A percentile compares a stretch with the other conserved stretches of the same genome.
Evolutionary conservation across 78 protist genomes (phyloP).

Genomic region (Acrasis kona): DNA sequence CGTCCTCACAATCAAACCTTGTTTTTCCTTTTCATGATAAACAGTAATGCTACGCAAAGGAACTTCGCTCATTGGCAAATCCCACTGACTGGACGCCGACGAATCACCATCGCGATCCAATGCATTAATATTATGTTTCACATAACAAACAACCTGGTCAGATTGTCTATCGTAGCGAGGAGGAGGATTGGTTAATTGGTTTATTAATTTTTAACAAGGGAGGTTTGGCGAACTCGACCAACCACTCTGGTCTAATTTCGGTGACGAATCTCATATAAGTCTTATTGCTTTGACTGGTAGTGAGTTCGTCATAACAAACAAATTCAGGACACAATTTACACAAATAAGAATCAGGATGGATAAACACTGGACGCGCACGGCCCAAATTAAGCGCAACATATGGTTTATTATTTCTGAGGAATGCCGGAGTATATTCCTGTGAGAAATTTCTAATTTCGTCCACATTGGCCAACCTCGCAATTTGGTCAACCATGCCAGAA

Average conservation of each 20-base stretch:
- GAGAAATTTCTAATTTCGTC: neutral
- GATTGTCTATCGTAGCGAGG: neutral
- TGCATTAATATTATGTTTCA: too few relatives aligned
- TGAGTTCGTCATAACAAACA: neutral
- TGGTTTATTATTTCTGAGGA: neutral
- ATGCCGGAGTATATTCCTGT: neutral
- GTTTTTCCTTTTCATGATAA: too few relatives aligned
- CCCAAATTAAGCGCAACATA: neutral
- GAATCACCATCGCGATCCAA: neutral
- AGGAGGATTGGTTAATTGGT: neutral
- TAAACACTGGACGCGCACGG: neutral
- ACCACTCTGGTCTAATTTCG: constrained; percentile 1
- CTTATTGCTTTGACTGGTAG: neutral
- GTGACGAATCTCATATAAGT: neutral
- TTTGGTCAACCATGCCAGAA: constrained; percentile 19
- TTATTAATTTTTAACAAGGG: neutral
- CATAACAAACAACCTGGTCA: neutral
- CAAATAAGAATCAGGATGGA: neutral
- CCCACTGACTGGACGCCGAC: neutral
- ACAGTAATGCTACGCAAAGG: too few relatives aligned
- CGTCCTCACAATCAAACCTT: neutral
- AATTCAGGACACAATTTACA: neutral
- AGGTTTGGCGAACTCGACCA: neutral
- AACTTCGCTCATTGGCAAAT: neutral
- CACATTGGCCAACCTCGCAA: constrained; percentile 11